Conservation (phyloP, 2,329 filamentous ascomycete species). For the Cladophialophora psammophila region DNA sequence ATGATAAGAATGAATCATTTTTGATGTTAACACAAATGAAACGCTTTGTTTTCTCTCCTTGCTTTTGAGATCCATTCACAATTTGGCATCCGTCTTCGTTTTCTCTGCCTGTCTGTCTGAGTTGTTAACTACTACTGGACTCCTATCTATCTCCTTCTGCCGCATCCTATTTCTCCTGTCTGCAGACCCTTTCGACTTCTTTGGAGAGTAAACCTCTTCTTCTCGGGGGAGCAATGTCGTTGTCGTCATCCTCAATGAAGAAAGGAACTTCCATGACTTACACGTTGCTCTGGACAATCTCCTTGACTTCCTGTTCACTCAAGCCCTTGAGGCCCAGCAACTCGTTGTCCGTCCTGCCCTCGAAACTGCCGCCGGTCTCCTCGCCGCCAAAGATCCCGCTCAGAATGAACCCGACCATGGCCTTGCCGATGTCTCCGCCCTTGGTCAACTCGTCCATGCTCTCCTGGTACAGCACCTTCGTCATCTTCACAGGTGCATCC, state of each 20-base stretch:
- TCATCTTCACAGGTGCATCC: slow-evolving; percentile 25
- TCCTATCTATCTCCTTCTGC: not conserved
- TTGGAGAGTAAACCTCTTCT: not conserved
- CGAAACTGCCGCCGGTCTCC: slow-evolving; percentile 40
- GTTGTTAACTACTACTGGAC: not conserved
- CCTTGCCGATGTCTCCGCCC: slow-evolving; percentile 31
- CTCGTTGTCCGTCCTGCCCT: slow-evolving; percentile 48
- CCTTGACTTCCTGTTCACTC: slow-evolving; percentile 46
- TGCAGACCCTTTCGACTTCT: not conserved
- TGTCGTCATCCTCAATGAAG: not conserved
- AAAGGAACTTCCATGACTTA: slow-evolving; percentile 1
- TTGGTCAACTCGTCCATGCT: slow-evolving; percentile 44
- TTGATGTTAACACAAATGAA: not conserved
- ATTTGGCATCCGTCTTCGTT: not conserved
- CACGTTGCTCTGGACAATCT: slow-evolving; percentile 37
- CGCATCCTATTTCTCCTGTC: not conserved
- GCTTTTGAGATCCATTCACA: not conserved
- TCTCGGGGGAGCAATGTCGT: not conserved
- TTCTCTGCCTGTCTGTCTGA: not conserved
- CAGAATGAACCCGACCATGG: slow-evolving; percentile 44
- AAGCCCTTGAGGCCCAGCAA: slow-evolving; percentile 48
- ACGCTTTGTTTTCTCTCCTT: not conserved
- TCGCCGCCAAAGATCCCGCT: slow-evolving; percentile 47
- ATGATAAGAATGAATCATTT: too few relatives aligned
- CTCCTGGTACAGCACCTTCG: slow-evolving; percentile 38